phyloP scores from a whole-genome alignment of 225 moss, liverwort and hornwort genomes.

The Bryoerythrophyllum caledonicum region DNA sequence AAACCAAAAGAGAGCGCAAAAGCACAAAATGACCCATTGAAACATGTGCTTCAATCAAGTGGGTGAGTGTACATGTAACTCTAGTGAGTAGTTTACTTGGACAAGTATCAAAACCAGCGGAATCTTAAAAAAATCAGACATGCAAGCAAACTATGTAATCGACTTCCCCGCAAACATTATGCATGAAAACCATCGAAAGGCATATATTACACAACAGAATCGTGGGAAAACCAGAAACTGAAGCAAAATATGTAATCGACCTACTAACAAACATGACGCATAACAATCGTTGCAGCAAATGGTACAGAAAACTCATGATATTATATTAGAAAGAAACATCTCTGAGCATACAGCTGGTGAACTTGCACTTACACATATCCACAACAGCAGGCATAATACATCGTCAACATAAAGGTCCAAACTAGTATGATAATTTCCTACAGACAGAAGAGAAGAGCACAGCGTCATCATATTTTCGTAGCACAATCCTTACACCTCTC shows the following conservation, averaged over 20 bases:
- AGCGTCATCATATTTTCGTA: neutral
- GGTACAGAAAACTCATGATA: neutral
- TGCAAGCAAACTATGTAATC: no score
- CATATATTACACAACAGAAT: no score
- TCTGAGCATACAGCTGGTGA: neutral
- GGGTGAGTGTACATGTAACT: no score
- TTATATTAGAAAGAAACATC: neutral
- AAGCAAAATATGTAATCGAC: neutral
- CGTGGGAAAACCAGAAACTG: no score
- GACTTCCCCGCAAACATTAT: no score
- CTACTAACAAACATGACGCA: neutral
- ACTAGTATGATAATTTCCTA: neutral
- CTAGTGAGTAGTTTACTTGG: no score
- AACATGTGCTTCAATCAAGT: no score
- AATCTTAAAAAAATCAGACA: no score
- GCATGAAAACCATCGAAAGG: no score
- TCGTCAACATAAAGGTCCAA: neutral
- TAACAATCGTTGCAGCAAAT: neutral
- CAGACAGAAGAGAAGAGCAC: conserved; percentile 26
- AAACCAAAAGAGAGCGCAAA: no score
- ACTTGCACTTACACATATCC: neutral
- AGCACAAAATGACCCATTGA: no score
- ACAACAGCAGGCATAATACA: neutral
- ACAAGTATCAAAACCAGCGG: no score
- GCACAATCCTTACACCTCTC: neutral